Conservation (phyloP, 1,284 basidiomycete species). For the Ceratobasidium sp. region DNA sequence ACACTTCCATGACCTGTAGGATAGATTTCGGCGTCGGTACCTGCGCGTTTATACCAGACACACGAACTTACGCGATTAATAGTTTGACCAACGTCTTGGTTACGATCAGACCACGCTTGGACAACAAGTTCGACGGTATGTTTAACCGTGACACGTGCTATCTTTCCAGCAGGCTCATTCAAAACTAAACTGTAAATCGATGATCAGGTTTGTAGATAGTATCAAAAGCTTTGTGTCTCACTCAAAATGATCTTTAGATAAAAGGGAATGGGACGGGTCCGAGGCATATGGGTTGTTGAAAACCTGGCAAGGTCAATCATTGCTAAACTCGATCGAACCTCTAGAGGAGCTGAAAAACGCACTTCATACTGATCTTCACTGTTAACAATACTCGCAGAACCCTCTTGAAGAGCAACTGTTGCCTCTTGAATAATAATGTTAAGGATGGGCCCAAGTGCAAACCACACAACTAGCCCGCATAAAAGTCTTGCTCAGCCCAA, state of each 20-base stretch:
- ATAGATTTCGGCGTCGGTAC: too few species aligned
- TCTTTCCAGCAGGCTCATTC: constrained; percentile 76
- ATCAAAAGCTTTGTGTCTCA: too few species aligned
- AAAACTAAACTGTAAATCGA: constrained; percentile 56
- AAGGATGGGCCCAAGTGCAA: constrained; percentile 72
- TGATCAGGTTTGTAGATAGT: neutral
- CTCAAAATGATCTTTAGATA: constrained; percentile 72
- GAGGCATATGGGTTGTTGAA: constrained; percentile 74
- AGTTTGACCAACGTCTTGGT: constrained; percentile 57
- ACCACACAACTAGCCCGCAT: constrained; percentile 61
- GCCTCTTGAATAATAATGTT: constrained; percentile 65
- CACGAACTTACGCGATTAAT: constrained; percentile 59
- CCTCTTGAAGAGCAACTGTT: constrained; percentile 64
- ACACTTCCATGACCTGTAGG: constrained; percentile 69
- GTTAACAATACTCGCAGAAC: constrained; percentile 74
- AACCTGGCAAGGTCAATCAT: constrained; percentile 55
- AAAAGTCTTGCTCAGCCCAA: constrained; percentile 41
- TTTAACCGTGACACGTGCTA: constrained; percentile 71
- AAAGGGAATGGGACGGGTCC: constrained; percentile 74
- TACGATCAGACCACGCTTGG: constrained; percentile 63
- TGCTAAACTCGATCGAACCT: constrained; percentile 30
- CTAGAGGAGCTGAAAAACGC: constrained; percentile 35
- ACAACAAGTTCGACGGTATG: constrained; percentile 69
- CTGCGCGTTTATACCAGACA: neutral
- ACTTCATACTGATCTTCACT: constrained; percentile 72